phyloP scores from a whole-genome alignment of 78 protist genomes.

The Emiliania huxleyi region DNA sequence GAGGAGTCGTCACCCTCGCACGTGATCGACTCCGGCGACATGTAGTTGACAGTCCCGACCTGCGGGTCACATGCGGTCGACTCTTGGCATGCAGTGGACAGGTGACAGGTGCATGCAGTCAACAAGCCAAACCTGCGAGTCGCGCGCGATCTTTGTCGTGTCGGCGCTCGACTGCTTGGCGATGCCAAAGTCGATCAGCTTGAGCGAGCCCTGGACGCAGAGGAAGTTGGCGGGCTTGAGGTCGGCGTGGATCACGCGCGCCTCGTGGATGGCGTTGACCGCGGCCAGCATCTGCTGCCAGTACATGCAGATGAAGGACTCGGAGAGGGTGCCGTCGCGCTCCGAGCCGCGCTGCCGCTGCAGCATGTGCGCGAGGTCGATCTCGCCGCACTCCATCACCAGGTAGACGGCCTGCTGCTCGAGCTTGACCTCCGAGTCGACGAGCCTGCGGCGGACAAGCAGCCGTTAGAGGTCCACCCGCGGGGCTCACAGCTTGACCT shows the following conservation, averaged over 20 bases:
- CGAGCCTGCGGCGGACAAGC: too few species aligned
- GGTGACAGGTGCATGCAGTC: too few species aligned
- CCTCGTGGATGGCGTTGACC: conserved; percentile 81
- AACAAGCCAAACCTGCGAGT: too few species aligned
- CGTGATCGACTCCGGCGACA: conserved; percentile 92
- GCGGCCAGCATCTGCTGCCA: conserved; percentile 87
- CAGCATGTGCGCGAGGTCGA: conserved; percentile 68
- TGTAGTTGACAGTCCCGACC: conserved; percentile 95
- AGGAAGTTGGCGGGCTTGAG: conserved; percentile 96
- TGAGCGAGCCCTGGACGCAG: conserved; percentile 82
- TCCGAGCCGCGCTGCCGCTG: not conserved
- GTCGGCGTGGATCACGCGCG: conserved; percentile 89
- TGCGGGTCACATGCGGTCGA: too few species aligned
- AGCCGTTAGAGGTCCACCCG: too few species aligned
- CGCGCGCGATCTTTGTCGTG: conserved; percentile 79
- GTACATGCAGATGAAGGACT: conserved; percentile 68
- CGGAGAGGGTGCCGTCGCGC: conserved; percentile 33
- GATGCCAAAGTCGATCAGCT: conserved; percentile 97
- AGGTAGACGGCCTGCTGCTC: conserved; percentile 35
- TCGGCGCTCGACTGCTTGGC: conserved; percentile 77
- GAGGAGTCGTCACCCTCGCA: not conserved
- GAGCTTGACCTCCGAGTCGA: conserved; percentile 67
- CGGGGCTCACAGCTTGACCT: too few species aligned
- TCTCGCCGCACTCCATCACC: conserved; percentile 88
- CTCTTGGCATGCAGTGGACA: too few species aligned